Percentiles rank a stretch among this genome's conserved stretches.
Evolutionary conservation across 495 filamentous ascomycete species (phyloP).

Genomic region (Penicillium mononematosum): DNA sequence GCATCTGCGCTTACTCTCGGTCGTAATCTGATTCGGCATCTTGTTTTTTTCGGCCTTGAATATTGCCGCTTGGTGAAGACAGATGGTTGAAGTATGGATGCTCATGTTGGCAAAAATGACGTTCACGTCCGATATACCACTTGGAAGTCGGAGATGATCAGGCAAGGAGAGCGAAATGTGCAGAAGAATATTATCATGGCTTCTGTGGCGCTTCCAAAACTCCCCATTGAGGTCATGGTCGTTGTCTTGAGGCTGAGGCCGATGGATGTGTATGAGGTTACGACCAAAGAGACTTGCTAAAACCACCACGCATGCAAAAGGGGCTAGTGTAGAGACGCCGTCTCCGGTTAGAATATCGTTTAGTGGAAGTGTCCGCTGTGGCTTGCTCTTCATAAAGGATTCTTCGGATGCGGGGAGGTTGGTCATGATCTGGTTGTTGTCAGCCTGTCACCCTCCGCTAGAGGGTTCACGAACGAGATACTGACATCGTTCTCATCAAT

Average conservation of each 20-base stretch:
- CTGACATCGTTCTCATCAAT: slow-evolving; percentile 87
- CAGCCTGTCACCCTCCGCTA: background rate
- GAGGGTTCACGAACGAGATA: background rate
- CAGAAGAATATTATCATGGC: slow-evolving; percentile 85
- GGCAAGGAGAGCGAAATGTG: slow-evolving; percentile 84
- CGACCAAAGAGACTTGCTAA: slow-evolving; percentile 88
- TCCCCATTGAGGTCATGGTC: slow-evolving; percentile 89
- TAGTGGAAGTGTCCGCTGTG: slow-evolving; percentile 66
- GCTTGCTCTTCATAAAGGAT: slow-evolving; percentile 77
- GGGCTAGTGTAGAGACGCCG: slow-evolving; percentile 67
- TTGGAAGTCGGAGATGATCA: slow-evolving; percentile 75
- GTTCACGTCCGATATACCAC: slow-evolving; percentile 74
- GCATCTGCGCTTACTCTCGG: slow-evolving; percentile 88
- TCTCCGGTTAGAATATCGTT: slow-evolving; percentile 68
- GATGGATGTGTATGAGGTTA: slow-evolving; percentile 93
- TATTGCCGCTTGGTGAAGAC: slow-evolving; percentile 95
- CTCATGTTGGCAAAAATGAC: slow-evolving; percentile 95
- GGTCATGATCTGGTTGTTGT: slow-evolving; percentile 62
- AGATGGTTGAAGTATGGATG: slow-evolving; percentile 95
- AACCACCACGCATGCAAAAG: slow-evolving; percentile 78
- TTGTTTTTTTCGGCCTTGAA: slow-evolving; percentile 93
- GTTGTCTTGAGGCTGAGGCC: slow-evolving; percentile 75
- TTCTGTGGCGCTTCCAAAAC: slow-evolving; percentile 93
- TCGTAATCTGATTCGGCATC: slow-evolving; percentile 70
- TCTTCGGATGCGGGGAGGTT: slow-evolving; percentile 84